phyloP scores from a whole-genome alignment of 352 stramenopile genomes.

The Globisporangium orthogonon region DNA sequence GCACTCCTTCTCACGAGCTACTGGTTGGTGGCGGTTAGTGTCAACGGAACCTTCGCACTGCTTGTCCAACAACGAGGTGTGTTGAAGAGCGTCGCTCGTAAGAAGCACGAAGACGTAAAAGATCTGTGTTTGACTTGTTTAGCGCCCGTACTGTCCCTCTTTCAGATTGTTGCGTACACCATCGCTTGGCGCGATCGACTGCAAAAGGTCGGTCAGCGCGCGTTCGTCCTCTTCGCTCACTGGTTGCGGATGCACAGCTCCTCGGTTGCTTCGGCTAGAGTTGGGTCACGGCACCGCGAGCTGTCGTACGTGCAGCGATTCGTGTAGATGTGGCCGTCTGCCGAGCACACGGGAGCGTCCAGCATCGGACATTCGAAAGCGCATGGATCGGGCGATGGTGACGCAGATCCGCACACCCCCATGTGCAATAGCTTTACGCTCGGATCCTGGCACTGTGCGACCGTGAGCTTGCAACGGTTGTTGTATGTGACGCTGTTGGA shows the following conservation, averaged over 20 bases:
- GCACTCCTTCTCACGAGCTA: not conserved
- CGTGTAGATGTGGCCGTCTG: slow-evolving; percentile 16
- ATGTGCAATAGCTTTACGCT: not conserved
- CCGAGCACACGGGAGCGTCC: slow-evolving; percentile 17
- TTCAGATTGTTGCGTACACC: not conserved
- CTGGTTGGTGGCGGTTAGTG: not conserved
- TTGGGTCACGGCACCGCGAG: slow-evolving; percentile 10
- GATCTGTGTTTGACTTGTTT: too few relatives aligned
- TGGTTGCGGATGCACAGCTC: not conserved
- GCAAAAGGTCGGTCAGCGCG: not conserved
- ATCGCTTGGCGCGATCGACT: not conserved
- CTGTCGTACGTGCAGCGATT: slow-evolving; percentile 14
- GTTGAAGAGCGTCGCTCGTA: too few relatives aligned
- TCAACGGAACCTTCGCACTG: not conserved
- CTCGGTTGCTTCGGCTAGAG: not conserved
- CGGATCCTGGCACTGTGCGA: slow-evolving; percentile 10
- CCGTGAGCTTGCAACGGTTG: slow-evolving; percentile 6
- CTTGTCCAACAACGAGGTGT: too few relatives aligned
- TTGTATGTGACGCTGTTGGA: slow-evolving; percentile 16
- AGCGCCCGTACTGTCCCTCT: not conserved
- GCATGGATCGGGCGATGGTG: slow-evolving; percentile 3
- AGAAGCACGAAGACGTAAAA: too few relatives aligned
- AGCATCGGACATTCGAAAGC: slow-evolving; percentile 11
- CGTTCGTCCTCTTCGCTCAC: not conserved
- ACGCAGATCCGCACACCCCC: not conserved